Conservation (phyloP, 139 green algal species). For the Spirogloea muscicola region DNA sequence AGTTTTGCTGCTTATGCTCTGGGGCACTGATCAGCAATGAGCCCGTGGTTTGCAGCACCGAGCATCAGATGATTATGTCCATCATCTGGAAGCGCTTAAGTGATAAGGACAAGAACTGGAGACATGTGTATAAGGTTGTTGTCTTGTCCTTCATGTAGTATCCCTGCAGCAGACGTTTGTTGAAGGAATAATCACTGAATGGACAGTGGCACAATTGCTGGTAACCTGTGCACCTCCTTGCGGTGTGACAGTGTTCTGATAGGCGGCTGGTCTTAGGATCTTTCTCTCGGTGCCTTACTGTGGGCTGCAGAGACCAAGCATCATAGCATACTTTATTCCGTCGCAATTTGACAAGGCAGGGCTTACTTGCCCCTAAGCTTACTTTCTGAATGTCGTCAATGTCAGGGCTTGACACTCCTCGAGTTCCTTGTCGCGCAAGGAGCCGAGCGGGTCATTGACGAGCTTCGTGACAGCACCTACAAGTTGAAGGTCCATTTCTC, state of each 20-base stretch:
- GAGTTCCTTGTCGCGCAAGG: conserved; percentile 77
- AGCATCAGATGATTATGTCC: conserved; percentile 47
- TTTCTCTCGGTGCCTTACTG: background rate
- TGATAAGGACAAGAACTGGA: conserved; percentile 46
- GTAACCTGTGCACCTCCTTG: background rate
- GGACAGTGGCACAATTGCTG: background rate
- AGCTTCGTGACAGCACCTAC: conserved; percentile 35
- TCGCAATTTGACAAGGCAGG: conserved; percentile 14
- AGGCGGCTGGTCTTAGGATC: background rate
- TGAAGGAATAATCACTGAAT: background rate
- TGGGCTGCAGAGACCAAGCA: background rate
- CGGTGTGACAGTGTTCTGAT: background rate
- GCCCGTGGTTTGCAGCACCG: no score
- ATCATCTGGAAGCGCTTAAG: conserved; percentile 46
- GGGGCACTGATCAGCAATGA: no score
- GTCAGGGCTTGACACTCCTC: conserved; percentile 76
- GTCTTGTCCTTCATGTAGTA: background rate
- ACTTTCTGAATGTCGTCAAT: no score
- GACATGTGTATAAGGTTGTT: conserved; percentile 55
- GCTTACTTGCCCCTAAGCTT: no score
- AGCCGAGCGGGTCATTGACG: conserved; percentile 54
- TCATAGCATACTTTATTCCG: background rate
- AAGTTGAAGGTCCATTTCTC: conserved; percentile 52
- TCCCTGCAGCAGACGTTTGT: background rate
- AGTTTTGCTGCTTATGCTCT: background rate